phyloP scores from a whole-genome alignment of 164 flowering plant genomes.

The Aristolochia contorta region DNA sequence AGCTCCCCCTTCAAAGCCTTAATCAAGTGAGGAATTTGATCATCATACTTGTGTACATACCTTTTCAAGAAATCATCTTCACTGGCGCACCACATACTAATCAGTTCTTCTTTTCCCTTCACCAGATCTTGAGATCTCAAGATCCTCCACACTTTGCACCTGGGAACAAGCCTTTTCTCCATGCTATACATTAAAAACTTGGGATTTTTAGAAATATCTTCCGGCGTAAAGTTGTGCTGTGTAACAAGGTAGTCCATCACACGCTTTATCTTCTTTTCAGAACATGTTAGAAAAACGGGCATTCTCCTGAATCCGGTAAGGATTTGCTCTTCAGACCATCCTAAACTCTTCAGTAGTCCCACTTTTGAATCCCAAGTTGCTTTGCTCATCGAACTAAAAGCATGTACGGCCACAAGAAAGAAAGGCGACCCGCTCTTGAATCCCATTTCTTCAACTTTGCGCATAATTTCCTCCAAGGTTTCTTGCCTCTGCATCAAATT shows the following conservation, averaged over 20 bases:
- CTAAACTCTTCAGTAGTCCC: not conserved
- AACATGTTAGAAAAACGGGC: not conserved
- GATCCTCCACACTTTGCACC: slow-evolving; percentile 8
- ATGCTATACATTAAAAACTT: slow-evolving; percentile 1
- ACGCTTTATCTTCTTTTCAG: slow-evolving; percentile 1
- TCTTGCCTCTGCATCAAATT: not conserved
- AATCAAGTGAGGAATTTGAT: slow-evolving; percentile 6
- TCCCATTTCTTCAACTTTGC: slow-evolving; percentile 1
- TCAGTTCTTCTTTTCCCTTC: not conserved
- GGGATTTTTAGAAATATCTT: not conserved
- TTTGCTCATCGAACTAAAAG: not conserved
- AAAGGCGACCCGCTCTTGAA: not conserved
- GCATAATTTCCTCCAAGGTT: not conserved
- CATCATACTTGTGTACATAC: slow-evolving; percentile 4
- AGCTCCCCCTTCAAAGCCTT: slow-evolving; percentile 8
- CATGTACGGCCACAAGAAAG: not conserved
- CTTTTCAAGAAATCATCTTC: slow-evolving; percentile 8
- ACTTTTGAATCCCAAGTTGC: not conserved
- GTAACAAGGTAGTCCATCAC: not conserved
- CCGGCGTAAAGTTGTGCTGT: not conserved
- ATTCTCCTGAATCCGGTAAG: not conserved
- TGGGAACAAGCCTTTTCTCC: slow-evolving; percentile 17
- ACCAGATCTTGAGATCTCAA: slow-evolving; percentile 10
- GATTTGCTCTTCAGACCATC: not conserved
- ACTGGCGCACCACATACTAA: not conserved